Base-by-base conservation (phyloP, 2,329 filamentous ascomycete species). In the Ascochyta koolunga region DNA sequence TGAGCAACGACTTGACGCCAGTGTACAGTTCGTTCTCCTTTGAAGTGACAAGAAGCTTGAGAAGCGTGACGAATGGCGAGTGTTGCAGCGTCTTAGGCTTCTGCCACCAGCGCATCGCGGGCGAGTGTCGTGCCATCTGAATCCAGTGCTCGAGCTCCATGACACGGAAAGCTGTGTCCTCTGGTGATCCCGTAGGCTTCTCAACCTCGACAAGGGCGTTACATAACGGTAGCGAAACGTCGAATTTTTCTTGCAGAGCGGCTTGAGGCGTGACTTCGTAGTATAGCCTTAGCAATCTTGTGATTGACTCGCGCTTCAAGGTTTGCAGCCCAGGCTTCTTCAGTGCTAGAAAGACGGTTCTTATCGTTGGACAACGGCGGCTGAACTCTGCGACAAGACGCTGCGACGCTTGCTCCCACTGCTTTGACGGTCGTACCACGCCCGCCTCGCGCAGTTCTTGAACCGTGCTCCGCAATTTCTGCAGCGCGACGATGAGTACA, bases 81-180 rank as follows among this genome's bases (percentile, higher is more conserved):
- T 84, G 78, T 19, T 70, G 70, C n/a, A 89, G 78, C 1, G 81
- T 81, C 60, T 89, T 83, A 56, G 82, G 79, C 67, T 90, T 93
- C 58, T 89, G 83, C 78, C 95, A 97, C 93, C 93, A 98, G 58
- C 89, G 86, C 87, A 96, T 95, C 5, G 88, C 87, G 0, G 90
- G 86, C 3, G 92, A 96, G 64, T 88, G 86, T 58, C 86, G 85
- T 3, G 93, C 91, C 69, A 97, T 90, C 25, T 86, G 83, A 16
- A 96, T 84, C 16, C 96, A 79, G 70, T 93, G 90, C 70, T 92
- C 88, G 24, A 97, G 78, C 73, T 96, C 90, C 66, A 93, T 84
- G 9, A 89, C 73, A 19, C 85, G 79, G 40, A 93, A 78, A 40
- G 84, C 79, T 36, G 82, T 79, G 2, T 79, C 74, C 15, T 81